These are phyloP conservation scores for Austroboletus rostrupii DNA, from an alignment of 1,284 basidiomycete species.

Conservation along the genomic window DNA sequence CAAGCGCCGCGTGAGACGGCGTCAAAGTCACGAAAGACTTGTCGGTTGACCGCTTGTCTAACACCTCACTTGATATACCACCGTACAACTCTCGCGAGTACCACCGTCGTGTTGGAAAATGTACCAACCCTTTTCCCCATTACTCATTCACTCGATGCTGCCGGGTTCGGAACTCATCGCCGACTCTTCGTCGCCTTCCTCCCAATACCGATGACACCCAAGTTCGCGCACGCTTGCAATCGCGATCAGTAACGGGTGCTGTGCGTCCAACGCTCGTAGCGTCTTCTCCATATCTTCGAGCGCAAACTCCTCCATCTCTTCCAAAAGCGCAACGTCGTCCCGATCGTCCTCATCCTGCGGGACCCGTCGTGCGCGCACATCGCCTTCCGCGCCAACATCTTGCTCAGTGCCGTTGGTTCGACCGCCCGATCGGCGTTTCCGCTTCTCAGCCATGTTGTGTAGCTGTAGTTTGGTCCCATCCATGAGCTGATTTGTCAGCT, in stretches of 20 bases:
- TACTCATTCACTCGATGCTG: conserved; percentile 1
- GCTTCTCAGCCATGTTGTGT: conserved; percentile 58
- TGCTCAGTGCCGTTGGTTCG: conserved; percentile 40
- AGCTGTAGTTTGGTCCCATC: conserved; percentile 70
- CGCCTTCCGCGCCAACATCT: conserved; percentile 31
- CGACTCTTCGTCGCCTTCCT: conserved; percentile 43
- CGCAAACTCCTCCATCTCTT: conserved; percentile 65
- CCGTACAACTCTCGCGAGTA: no score
- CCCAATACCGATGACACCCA: conserved; percentile 43
- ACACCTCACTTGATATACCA: no score
- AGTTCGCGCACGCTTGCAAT: conserved; percentile 67
- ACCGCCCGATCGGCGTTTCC: conserved; percentile 52
- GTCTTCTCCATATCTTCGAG: conserved; percentile 72
- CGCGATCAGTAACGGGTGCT: conserved; percentile 62
- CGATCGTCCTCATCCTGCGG: conserved; percentile 34
- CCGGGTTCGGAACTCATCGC: conserved; percentile 9
- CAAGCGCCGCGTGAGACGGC: no score
- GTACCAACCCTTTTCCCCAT: background rate
- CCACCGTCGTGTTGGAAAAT: no score
- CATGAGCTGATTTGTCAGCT: conserved; percentile 51
- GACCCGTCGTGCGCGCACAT: no score
- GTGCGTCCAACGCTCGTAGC: conserved; percentile 49
- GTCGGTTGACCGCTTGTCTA: no score
- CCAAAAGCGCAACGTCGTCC: conserved; percentile 38
- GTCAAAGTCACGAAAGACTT: no score